Conservation (phyloP, 805 yeast species). For the Lipomyces lipofer region DNA sequence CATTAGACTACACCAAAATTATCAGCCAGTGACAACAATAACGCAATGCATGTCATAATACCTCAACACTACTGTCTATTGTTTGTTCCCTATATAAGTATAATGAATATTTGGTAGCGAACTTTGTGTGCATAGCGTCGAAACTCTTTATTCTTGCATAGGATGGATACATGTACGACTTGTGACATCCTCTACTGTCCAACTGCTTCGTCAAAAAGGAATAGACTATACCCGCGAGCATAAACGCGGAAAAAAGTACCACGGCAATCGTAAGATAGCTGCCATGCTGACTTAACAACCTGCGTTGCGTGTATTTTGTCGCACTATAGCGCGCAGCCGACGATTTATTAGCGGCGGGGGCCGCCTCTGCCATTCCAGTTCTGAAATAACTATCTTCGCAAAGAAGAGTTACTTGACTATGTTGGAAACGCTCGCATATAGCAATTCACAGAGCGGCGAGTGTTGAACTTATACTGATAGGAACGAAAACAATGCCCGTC, state of each 20-base stretch:
- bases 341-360: neutral
- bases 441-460: too few species aligned
- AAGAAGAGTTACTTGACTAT: too few species aligned
- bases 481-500: too few species aligned
- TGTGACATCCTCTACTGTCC: conserved; percentile 50
- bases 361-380: conserved; percentile 21
- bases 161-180: conserved; percentile 80
- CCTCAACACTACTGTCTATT: too few species aligned
- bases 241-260: conserved; percentile 7
- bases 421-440: too few species aligned
- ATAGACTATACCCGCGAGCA: conserved; percentile 11
- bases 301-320: neutral
- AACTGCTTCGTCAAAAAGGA: conserved; percentile 20
- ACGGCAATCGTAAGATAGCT: conserved; percentile 14
- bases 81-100: conserved; percentile 86
- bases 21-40: too few species aligned
- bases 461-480: too few species aligned
- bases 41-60: too few species aligned
- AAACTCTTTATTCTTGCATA: conserved; percentile 75
- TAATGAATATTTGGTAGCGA: conserved; percentile 80
- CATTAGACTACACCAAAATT: conserved; percentile 51
- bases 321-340: neutral
- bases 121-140: conserved; percentile 65
- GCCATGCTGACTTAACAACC: conserved; percentile 7
- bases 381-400: too few species aligned